Evolutionary conservation across 2,329 filamentous ascomycete genomes (phyloP), one percentile per base, ranked within the genome.

Genomic region (Pseudogymnoascus sp.): DNA sequence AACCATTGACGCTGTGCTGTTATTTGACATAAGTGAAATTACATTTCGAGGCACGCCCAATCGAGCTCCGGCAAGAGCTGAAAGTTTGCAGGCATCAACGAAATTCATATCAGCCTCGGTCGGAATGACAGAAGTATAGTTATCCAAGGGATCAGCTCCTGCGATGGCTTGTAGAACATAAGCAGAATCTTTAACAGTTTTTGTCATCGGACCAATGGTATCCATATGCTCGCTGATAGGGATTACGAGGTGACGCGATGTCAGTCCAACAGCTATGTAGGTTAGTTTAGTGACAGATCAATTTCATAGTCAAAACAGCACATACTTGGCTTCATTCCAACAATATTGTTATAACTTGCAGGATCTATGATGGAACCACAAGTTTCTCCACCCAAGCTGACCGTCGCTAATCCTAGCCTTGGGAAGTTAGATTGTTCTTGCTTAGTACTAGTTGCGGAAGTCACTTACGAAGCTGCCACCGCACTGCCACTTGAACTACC

Each of bases 181-280:
- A 0, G 83, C 83, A 0, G 87, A 87, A 69, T 91, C 88, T 15
- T 80, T 79, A 2, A 91, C 83, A 0, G 82, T 89, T 21, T 83
- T 80, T 0, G 83, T 83, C 74, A 91, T 85, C 0, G 82, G 79
- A 0, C 88, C 87, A 0, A 89, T 77, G 0, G 82, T 86, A 68
- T 91, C 87, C 69, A 87, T 84, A 68, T 85, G 81, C 33, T 80
- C 74, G 1, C 80, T 83, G 3, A 90, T 84, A 0, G 88, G 88
- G 9, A 91, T 82, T 1, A 89, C 87, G 4, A 87, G 77, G 65
- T 81, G 75, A 10, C 83, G 76, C 1, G 83, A 85, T 0, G 82
- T 87, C 2, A 88, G 76, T 0, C 86, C 86, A 0, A 87, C 83
- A 0, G 84, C 31, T 33, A 11, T 33, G 10, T 3, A 33, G 31